phyloP scores from a whole-genome alignment of 2,329 filamentous ascomycete genomes.

The Aspergillus pseudoviridinutans region DNA sequence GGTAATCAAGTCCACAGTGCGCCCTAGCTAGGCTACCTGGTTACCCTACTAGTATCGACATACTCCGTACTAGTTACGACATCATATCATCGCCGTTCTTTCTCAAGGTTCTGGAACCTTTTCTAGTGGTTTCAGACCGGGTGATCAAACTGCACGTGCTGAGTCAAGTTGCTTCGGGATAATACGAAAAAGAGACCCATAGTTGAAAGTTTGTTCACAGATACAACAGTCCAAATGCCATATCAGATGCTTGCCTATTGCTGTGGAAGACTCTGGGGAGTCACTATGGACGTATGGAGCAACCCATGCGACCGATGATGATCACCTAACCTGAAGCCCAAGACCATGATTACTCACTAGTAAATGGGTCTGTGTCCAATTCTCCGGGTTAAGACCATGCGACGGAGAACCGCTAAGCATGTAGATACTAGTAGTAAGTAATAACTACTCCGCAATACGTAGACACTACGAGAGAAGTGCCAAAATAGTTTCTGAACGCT shows the following conservation, averaged over 20 bases:
- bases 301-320: too few species aligned
- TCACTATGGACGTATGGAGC: too few species aligned
- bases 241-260: too few species aligned
- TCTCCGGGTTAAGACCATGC: constrained; percentile 1
- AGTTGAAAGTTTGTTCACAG: too few species aligned
- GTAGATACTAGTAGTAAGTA: neutral
- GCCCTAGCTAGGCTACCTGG: neutral
- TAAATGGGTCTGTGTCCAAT: too few species aligned
- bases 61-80: too few species aligned
- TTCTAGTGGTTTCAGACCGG: constrained; percentile 32
- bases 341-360: neutral
- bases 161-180: constrained; percentile 6
- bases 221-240: too few species aligned
- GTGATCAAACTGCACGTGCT: constrained; percentile 27
- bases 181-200: too few species aligned
- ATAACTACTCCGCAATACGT: too few species aligned
- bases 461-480: neutral
- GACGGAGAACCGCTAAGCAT: neutral
- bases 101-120: constrained; percentile 5
- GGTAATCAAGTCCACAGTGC: neutral
- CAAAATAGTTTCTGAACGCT: neutral
- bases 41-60: too few species aligned
- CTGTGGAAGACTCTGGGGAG: too few species aligned
- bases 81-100: neutral
- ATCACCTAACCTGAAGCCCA: constrained; percentile 3